Evolutionary conservation across 306 rosid species (phyloP), one percentile per base, ranked within the genome.

Genomic region (Ormosia emarginata): DNA sequence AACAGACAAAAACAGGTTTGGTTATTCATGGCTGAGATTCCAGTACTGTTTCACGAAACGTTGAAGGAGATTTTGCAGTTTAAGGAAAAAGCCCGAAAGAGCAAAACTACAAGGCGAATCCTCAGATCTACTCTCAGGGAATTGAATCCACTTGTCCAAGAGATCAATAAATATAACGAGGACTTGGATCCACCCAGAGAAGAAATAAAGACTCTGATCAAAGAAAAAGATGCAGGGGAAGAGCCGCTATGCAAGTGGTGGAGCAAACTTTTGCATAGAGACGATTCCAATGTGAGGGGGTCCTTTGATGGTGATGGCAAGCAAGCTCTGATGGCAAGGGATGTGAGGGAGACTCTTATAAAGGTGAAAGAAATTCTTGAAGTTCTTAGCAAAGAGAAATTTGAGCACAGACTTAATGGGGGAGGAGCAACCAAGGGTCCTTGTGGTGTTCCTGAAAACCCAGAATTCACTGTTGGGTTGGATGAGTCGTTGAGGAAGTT

Each of bases 381-480:
- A 36, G 8, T 17, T 46, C 65, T 82, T 2, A 67, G 17, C 2
- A 29, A 44, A 3, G 77, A 65, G 57, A 17, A 52, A 61, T 9
- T 32, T 30, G 68, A 15, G 40, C 44, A 69, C 49, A 69, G 47
- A 11, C 7, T 24, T 44, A 37, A 33, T 56, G 80, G 53, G 53
- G 53, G 71, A n/a, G n/a, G n/a, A 40, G 7, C 53, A 15, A 29
- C 74, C 0, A 81, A 55, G 36, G 5, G 50, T 65, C 18, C 56
- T 13, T 69, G 58, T 49, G 14, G 41, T 4, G 86, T 86, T 59
- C 87, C 89, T 53, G 53, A 32, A 4, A 78, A 58, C 15, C 85
- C 83, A 3, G 14, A 40, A 5, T 56, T 83, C 40, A 68, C 63
- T 0, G 85, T 87, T 15, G 91, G 93, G 6, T 62, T 91, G 79